These are phyloP conservation scores for Nakataea oryzae DNA, from an alignment of 2,329 filamentous ascomycete species.

Conservation along the genomic window DNA sequence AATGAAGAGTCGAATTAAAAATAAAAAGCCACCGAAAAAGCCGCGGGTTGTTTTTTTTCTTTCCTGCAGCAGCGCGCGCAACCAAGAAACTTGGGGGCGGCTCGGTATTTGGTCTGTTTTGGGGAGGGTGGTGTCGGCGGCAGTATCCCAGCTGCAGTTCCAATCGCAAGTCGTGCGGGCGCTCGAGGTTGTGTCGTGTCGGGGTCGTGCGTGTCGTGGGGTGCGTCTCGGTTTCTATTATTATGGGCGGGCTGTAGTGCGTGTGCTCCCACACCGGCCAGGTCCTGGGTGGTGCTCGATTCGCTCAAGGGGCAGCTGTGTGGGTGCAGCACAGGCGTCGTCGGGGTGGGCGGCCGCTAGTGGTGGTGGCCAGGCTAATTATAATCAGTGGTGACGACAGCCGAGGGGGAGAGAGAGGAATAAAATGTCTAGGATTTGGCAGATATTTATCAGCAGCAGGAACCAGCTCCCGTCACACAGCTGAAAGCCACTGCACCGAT, in stretches of 20 bases:
- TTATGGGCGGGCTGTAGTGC: conserved; percentile 1
- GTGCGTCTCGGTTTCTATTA: conserved; percentile 2
- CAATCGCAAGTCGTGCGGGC: background rate
- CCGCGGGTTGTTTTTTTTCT: background rate
- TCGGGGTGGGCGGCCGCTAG: no score
- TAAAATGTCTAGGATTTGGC: background rate
- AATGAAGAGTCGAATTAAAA: background rate
- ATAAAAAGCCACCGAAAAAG: background rate
- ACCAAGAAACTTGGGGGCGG: background rate
- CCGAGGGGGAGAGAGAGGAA: background rate
- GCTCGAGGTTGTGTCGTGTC: background rate
- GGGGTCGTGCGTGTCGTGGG: background rate
- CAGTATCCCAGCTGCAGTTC: background rate
- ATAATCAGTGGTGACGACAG: background rate
- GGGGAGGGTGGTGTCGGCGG: background rate
- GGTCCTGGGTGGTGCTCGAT: background rate
- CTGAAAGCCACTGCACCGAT: background rate
- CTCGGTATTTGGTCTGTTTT: background rate
- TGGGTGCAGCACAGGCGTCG: background rate
- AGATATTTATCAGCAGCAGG: background rate
- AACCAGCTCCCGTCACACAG: background rate
- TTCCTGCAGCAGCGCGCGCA: background rate
- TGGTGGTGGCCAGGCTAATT: background rate
- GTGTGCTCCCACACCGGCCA: conserved; percentile 3
- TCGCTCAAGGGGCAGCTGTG: background rate